phyloP scores from a whole-genome alignment of 352 stramenopile species.

The Phytophthora ohioensis region DNA sequence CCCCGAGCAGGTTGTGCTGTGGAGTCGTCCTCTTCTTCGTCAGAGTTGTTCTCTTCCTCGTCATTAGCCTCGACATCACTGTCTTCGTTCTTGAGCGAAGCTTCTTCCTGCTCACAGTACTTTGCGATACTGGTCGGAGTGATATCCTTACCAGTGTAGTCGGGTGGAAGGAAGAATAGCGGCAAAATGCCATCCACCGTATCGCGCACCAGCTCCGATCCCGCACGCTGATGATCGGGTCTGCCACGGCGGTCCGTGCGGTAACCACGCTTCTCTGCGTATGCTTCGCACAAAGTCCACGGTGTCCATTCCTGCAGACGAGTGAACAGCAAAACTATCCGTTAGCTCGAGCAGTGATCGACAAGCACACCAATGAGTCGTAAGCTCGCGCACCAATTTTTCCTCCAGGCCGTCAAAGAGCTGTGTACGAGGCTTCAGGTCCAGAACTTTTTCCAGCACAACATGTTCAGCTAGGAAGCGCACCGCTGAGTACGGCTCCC shows the following conservation, averaged over 20 bases:
- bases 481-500: conserved; percentile 89
- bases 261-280: conserved; percentile 86
- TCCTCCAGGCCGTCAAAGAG: conserved; percentile 82
- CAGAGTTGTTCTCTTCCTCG: conserved; percentile 24
- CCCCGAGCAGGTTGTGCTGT: neutral
- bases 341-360: neutral
- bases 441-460: conserved; percentile 70
- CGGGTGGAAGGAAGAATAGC: conserved; percentile 81
- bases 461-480: conserved; percentile 87
- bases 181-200: conserved; percentile 85
- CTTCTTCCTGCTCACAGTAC: conserved; percentile 41
- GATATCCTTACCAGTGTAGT: conserved; percentile 72
- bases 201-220: conserved; percentile 82
- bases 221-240: conserved; percentile 83
- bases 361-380: conserved; percentile 1
- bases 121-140: conserved; percentile 46
- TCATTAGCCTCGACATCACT: conserved; percentile 25
- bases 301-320: conserved; percentile 77
- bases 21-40: conserved; percentile 40
- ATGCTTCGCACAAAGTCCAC: conserved; percentile 86
- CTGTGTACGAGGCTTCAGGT: conserved; percentile 77
- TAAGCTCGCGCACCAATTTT: conserved; percentile 55
- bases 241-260: conserved; percentile 80
- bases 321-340: neutral
- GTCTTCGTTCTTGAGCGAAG: conserved; percentile 20